phyloP scores from a whole-genome alignment of 139 green algal genomes.

The Chlorella sp. region DNA sequence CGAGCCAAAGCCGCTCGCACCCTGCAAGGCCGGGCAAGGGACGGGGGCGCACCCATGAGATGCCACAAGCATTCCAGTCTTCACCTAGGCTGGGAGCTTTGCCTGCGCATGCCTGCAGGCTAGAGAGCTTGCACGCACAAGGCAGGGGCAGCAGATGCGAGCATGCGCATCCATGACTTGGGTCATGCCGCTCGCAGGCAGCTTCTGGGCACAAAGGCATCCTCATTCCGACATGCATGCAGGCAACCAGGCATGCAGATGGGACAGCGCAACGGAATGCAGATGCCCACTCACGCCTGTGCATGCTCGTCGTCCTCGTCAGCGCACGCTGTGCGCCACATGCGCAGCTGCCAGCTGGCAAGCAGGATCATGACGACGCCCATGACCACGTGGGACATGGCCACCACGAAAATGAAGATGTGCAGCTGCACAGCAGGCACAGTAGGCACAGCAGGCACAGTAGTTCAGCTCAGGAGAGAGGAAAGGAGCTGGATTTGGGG shows the following conservation, averaged over 20 bases:
- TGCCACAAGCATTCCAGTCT: too few species aligned
- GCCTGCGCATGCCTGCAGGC: too few species aligned
- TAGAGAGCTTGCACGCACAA: too few species aligned
- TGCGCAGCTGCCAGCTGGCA: not conserved
- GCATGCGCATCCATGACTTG: too few species aligned
- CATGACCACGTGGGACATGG: slow-evolving; percentile 20
- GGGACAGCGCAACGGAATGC: not conserved
- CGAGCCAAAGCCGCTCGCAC: too few species aligned
- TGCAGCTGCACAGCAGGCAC: slow-evolving; percentile 15
- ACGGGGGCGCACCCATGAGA: too few species aligned
- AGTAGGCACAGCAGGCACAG: too few species aligned
- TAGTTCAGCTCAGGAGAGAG: too few species aligned
- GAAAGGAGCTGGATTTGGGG: not conserved
- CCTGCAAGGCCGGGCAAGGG: too few species aligned
- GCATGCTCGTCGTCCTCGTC: slow-evolving; percentile 22
- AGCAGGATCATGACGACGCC: slow-evolving; percentile 25
- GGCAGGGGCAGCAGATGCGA: not conserved
- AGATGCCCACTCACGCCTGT: not conserved
- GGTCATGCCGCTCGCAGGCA: too few species aligned
- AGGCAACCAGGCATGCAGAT: not conserved
- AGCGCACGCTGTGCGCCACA: not conserved
- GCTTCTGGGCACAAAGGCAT: not conserved
- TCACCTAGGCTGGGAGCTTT: too few species aligned
- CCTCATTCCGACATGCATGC: not conserved
- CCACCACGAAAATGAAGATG: slow-evolving; percentile 34